Evolutionary conservation across 2,329 filamentous ascomycete species (phyloP).

Genomic region (Myriosclerotinia scirpicola): DNA sequence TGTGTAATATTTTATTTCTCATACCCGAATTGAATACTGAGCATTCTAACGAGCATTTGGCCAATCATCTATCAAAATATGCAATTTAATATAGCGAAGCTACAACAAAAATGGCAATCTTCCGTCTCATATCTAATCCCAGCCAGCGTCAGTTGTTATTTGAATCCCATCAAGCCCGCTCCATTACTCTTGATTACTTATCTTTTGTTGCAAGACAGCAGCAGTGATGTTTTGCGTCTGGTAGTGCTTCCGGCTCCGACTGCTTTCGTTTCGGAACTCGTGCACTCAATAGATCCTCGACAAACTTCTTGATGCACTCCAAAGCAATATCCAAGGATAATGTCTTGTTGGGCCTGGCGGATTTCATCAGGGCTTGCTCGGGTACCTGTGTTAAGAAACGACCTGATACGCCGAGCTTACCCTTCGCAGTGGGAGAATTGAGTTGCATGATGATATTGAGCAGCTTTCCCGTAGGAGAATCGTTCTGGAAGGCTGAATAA

Average conservation of each 20-base stretch:
- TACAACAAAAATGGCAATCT: neutral
- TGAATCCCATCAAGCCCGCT: neutral
- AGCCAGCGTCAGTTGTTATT: neutral
- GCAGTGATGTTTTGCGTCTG: neutral
- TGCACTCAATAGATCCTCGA: slow-evolving; percentile 1
- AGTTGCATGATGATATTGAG: slow-evolving; percentile 30
- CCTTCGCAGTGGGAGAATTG: slow-evolving; percentile 19
- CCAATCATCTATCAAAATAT: neutral
- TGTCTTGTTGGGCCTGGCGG: slow-evolving; percentile 15
- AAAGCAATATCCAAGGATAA: slow-evolving; percentile 3
- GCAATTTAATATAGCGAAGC: neutral
- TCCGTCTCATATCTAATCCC: neutral
- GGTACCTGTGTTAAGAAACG: slow-evolving; percentile 36
- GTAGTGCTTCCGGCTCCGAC: neutral
- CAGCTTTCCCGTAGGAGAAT: slow-evolving; percentile 24
- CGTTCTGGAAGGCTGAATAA: neutral
- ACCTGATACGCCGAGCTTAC: slow-evolving; percentile 23
- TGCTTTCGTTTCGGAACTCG: slow-evolving; percentile 1
- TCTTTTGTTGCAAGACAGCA: neutral
- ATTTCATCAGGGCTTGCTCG: slow-evolving; percentile 33
- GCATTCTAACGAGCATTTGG: neutral
- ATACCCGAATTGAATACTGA: too few species aligned
- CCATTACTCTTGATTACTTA: neutral
- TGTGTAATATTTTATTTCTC: too few species aligned
- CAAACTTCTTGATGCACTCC: neutral